Percentiles rank a stretch among this genome's conserved stretches.
phyloP scores from a whole-genome alignment of 768 basidiomycete species.

The Tulasnella sp. region DNA sequence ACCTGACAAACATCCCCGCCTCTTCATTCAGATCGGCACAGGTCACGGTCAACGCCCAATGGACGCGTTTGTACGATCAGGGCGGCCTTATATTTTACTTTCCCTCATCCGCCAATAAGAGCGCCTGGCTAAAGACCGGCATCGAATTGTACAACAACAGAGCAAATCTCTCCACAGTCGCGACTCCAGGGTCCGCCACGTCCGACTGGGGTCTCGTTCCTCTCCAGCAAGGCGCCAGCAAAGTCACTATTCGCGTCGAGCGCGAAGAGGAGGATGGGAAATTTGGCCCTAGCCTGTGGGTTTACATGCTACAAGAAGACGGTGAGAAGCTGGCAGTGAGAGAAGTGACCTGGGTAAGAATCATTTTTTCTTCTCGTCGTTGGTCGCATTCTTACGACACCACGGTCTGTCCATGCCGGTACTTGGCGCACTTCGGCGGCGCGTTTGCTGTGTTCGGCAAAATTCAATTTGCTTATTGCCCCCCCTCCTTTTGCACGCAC shows the following conservation, averaged over 20 bases:
- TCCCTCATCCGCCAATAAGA: slow-evolving; percentile 7
- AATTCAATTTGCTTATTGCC: too few species aligned
- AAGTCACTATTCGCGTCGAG: slow-evolving; percentile 26
- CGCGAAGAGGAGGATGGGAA: slow-evolving; percentile 17
- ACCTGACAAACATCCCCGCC: slow-evolving; percentile 19
- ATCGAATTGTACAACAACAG: slow-evolving; percentile 29
- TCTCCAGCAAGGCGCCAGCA: neutral
- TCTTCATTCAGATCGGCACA: slow-evolving; percentile 25
- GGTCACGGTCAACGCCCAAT: slow-evolving; percentile 27
- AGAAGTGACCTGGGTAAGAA: slow-evolving; percentile 30
- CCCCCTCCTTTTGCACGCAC: neutral
- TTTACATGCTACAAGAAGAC: slow-evolving; percentile 24
- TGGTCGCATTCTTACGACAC: neutral
- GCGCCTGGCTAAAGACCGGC: slow-evolving; percentile 30
- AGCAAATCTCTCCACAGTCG: slow-evolving; percentile 28
- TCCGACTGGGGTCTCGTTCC: slow-evolving; percentile 30
- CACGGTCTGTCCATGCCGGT: neutral
- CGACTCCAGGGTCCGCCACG: slow-evolving; percentile 22
- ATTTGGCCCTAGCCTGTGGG: slow-evolving; percentile 26
- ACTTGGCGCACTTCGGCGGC: neutral
- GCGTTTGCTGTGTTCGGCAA: too few species aligned
- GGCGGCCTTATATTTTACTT: slow-evolving; percentile 28
- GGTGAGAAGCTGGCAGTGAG: slow-evolving; percentile 24
- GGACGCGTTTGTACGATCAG: slow-evolving; percentile 31
- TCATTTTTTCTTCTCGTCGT: neutral